These are phyloP conservation scores for Syncephalastrum monosporum DNA, from an alignment of 371 early-diverging fungal genomes.

Conservation along the genomic window DNA sequence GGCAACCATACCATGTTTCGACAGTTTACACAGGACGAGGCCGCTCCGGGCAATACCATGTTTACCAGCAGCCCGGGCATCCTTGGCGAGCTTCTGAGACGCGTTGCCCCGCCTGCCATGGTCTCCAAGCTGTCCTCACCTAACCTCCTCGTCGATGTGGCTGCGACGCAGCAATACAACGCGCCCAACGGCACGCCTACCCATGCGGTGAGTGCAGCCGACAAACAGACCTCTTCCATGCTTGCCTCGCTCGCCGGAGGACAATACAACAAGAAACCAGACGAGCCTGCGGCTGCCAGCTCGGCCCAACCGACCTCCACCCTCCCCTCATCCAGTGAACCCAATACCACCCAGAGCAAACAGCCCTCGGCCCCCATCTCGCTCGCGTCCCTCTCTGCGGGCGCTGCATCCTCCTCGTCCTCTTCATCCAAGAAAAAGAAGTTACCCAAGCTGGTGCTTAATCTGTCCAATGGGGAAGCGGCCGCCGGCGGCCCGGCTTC, in stretches of 20 bases:
- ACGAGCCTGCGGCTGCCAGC: slow-evolving; percentile 6
- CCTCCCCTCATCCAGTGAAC: neutral
- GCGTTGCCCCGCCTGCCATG: slow-evolving; percentile 35
- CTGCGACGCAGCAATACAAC: slow-evolving; percentile 12
- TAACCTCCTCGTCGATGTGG: slow-evolving; percentile 42
- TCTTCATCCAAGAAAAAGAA: slow-evolving; percentile 24
- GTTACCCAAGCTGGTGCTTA: slow-evolving; percentile 31
- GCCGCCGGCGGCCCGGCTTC: slow-evolving; percentile 1
- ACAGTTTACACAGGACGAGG: slow-evolving; percentile 33
- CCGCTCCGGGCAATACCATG: slow-evolving; percentile 42
- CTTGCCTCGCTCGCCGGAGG: slow-evolving; percentile 38
- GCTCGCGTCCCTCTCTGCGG: slow-evolving; percentile 25
- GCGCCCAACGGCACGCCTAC: slow-evolving; percentile 10
- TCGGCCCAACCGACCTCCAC: slow-evolving; percentile 5
- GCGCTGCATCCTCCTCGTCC: slow-evolving; percentile 12
- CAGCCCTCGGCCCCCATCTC: slow-evolving; percentile 19
- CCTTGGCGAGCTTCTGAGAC: slow-evolving; percentile 32
- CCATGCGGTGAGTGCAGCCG: slow-evolving; percentile 11
- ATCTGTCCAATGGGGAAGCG: slow-evolving; percentile 17
- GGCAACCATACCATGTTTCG: slow-evolving; percentile 33
- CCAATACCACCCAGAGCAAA: neutral
- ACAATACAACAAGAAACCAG: slow-evolving; percentile 20
- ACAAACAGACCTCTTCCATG: slow-evolving; percentile 21
- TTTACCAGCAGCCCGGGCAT: slow-evolving; percentile 32
- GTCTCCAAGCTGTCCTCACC: slow-evolving; percentile 43